phyloP scores from a whole-genome alignment of 805 yeast species.

The Kodamaea neixiangensis region DNA sequence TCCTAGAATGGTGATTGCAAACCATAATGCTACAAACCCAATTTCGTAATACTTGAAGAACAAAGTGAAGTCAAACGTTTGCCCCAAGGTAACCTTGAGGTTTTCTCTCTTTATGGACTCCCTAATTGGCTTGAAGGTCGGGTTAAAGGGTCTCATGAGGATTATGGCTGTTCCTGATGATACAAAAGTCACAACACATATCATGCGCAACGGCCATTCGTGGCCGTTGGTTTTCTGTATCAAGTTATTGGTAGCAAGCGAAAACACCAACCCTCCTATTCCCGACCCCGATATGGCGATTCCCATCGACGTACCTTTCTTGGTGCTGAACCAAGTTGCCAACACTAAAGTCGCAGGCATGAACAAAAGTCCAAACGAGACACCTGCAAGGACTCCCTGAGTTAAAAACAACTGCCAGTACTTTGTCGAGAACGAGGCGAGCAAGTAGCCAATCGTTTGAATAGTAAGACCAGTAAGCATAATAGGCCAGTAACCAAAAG shows the following conservation, averaged over 20 bases:
- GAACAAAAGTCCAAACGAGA: slow-evolving; percentile 47
- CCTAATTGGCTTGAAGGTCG: slow-evolving; percentile 24
- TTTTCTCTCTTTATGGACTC: slow-evolving; percentile 22
- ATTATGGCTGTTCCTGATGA: slow-evolving; percentile 38
- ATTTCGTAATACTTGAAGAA: slow-evolving; percentile 28
- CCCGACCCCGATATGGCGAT: slow-evolving; percentile 50
- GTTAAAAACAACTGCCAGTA: slow-evolving; percentile 55
- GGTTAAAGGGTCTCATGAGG: slow-evolving; percentile 49
- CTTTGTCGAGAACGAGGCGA: slow-evolving; percentile 51
- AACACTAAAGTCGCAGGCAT: slow-evolving; percentile 46
- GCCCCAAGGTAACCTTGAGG: slow-evolving; percentile 11
- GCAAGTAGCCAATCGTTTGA: slow-evolving; percentile 45
- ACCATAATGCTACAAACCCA: slow-evolving; percentile 32
- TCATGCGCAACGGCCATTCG: slow-evolving; percentile 45
- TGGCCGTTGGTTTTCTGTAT: slow-evolving; percentile 42
- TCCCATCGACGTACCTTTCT: slow-evolving; percentile 49
- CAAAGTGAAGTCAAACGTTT: slow-evolving; percentile 28
- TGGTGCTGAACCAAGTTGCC: slow-evolving; percentile 51
- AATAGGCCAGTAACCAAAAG: slow-evolving; percentile 51
- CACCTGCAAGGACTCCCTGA: slow-evolving; percentile 52
- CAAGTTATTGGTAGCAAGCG: slow-evolving; percentile 43
- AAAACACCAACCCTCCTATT: slow-evolving; percentile 51
- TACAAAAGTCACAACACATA: slow-evolving; percentile 34
- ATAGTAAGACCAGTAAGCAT: slow-evolving; percentile 48
- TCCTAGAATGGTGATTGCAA: slow-evolving; percentile 37